A percentile compares a stretch with the other conserved stretches of the same genome.
These are phyloP conservation scores for Clarireedia sp. DNA, from an alignment of 2,329 filamentous ascomycete species.

Conservation along the genomic window DNA sequence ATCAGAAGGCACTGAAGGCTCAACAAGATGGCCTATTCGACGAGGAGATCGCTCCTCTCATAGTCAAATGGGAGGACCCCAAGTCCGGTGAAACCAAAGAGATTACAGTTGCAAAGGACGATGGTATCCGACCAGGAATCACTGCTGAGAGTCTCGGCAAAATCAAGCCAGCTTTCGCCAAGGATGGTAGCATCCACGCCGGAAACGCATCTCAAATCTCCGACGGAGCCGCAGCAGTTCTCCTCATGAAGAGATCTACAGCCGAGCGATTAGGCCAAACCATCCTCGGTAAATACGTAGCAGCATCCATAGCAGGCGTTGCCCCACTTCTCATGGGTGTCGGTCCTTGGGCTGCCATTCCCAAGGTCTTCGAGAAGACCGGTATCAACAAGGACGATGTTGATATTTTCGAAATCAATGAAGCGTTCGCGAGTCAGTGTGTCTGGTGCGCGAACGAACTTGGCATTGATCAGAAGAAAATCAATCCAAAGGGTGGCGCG, in stretches of 20 bases:
- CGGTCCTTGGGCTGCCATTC: slow-evolving; percentile 93
- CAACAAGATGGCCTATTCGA: slow-evolving; percentile 87
- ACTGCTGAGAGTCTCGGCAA: slow-evolving; percentile 84
- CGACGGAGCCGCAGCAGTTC: slow-evolving; percentile 88
- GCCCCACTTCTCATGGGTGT: slow-evolving; percentile 92
- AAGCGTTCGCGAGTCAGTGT: slow-evolving; percentile 94
- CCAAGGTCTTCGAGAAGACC: slow-evolving; percentile 79
- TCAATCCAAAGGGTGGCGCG: slow-evolving; percentile 95
- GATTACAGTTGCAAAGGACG: slow-evolving; percentile 76
- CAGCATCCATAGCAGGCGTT: slow-evolving; percentile 78
- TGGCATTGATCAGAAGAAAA: slow-evolving; percentile 71
- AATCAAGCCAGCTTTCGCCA: slow-evolving; percentile 83
- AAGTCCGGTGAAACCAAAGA: slow-evolving; percentile 82
- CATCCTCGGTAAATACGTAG: slow-evolving; percentile 88
- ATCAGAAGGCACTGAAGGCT: slow-evolving; percentile 80
- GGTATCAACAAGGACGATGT: slow-evolving; percentile 84
- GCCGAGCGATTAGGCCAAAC: slow-evolving; percentile 81
- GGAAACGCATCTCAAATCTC: slow-evolving; percentile 95
- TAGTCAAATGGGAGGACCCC: slow-evolving; percentile 79
- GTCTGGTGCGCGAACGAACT: slow-evolving; percentile 89
- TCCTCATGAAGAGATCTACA: slow-evolving; percentile 90
- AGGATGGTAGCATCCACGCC: slow-evolving; percentile 89
- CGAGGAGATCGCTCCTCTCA: slow-evolving; percentile 82
- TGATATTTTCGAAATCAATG: slow-evolving; percentile 98
- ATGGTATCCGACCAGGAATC: slow-evolving; percentile 78